Base-by-base conservation (phyloP, 1,139 yeast genomes). In the Taphrina flavorubra region DNA sequence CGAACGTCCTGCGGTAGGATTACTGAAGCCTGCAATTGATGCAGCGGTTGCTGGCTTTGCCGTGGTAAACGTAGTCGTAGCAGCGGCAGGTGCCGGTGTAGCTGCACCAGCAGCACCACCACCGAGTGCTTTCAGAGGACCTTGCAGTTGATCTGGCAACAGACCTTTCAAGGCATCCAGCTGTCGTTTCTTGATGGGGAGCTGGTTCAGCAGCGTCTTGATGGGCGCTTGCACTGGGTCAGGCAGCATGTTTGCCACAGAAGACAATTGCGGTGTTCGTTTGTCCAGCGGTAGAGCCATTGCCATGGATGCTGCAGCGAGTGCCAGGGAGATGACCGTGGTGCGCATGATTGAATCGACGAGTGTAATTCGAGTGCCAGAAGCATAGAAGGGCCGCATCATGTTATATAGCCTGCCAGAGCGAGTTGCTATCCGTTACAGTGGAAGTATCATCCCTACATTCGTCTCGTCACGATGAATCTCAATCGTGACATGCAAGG, bases 231-330 rank as follows among this genome's bases (percentile, higher is more conserved):
- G 51, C 11, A 46, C n/a, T n/a, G 51, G 51, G 25, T 46, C 51
- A 46, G 51, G 51, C 51, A 46, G 51, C 51, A 46, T 46, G 20
- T 46, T 46, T n/a, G 51, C 51, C 51, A 46, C 0, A 4, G 51
- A 46, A 3, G 51, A 46, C 18, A 46, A n/a, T n/a, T 46, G 51
- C 6, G 51, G 25, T 8, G 18, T 8, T n/a, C 51, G n/a, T 46
- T 46, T 46, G 18, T 46, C 18, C 25, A 46, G 51, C n/a, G 51
- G 51, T 16, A 46, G 25, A n/a, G 51, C 51, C 10, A 6, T 13
- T 10, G n/a, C 20, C 18, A 46, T 18, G 18, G 51, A 46, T 25
- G 4, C 31, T n/a, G 6, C n/a, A 18, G 42, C 42, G 14, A 39
- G 42, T 39, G 42, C 42, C 11, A 39, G 6, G 14, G 42, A 39